These are phyloP conservation scores for Botrytis hyacinthi DNA, from an alignment of 2,329 filamentous ascomycete genomes.

Conservation along the genomic window DNA sequence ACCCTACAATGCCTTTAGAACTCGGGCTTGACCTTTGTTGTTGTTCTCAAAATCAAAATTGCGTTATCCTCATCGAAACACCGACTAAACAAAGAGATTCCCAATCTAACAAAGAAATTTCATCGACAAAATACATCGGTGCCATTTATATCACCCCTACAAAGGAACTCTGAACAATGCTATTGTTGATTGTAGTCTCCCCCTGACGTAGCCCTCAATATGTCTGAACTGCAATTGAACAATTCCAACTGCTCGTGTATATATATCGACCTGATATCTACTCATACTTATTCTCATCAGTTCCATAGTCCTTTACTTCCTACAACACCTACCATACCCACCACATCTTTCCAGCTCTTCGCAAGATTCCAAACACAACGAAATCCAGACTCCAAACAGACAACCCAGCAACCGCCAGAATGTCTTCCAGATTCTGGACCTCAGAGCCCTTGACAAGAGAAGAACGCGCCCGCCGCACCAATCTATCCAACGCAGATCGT, in stretches of 20 bases:
- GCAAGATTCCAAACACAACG: background rate
- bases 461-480: background rate
- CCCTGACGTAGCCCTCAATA: background rate
- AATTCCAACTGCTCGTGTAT: background rate
- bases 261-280: background rate
- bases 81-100: too few species aligned
- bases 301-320: background rate
- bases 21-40: too few species aligned
- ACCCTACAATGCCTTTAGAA: too few species aligned
- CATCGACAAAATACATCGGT: too few species aligned
- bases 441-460: background rate
- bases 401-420: background rate
- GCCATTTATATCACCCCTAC: accelerated
- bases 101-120: too few species aligned
- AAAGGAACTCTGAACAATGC: background rate
- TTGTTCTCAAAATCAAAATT: too few species aligned
- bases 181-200: background rate
- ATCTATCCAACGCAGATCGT: background rate
- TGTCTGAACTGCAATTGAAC: background rate
- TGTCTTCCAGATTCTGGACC: background rate
- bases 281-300: background rate
- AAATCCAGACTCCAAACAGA: background rate
- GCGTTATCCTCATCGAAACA: too few species aligned
- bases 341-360: background rate
- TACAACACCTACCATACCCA: background rate